Percentiles rank a stretch among this genome's conserved stretches.
These are phyloP conservation scores for Sordaria brevicollis DNA, from an alignment of 495 filamentous ascomycete species.

Conservation along the genomic window DNA sequence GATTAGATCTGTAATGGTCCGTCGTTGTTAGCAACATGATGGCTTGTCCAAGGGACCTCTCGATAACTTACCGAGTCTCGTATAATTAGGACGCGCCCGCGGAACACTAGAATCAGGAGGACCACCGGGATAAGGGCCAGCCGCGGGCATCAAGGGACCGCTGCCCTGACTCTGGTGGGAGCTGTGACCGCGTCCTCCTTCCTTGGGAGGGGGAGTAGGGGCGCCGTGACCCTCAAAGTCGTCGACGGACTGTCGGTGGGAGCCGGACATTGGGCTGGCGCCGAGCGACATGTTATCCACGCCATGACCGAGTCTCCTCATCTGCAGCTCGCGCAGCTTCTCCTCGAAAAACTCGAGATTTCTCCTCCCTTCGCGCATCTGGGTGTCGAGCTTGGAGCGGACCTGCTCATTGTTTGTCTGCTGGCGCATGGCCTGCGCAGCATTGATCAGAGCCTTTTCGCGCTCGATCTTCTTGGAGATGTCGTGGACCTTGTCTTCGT, in stretches of 20 bases:
- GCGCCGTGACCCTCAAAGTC: constrained; percentile 37
- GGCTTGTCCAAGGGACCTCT: neutral
- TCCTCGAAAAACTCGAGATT: constrained; percentile 94
- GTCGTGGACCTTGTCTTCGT: constrained; percentile 75
- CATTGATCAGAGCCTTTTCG: constrained; percentile 90
- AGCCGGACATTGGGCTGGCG: constrained; percentile 24
- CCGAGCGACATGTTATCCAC: constrained; percentile 52
- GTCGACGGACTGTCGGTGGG: constrained; percentile 22
- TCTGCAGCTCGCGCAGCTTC: constrained; percentile 76
- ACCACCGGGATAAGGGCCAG: constrained; percentile 68
- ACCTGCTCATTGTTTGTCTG: constrained; percentile 87
- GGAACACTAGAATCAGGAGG: constrained; percentile 58
- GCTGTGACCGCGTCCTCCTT: constrained; percentile 28
- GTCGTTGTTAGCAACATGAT: neutral
- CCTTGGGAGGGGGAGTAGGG: constrained; percentile 57
- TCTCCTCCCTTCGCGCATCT: constrained; percentile 85
- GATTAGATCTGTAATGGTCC: constrained; percentile 64
- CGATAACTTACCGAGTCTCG: constrained; percentile 72
- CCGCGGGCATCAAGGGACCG: constrained; percentile 70
- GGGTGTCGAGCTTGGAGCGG: constrained; percentile 75
- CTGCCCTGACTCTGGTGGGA: constrained; percentile 30
- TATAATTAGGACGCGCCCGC: constrained; percentile 77
- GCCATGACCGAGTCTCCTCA: constrained; percentile 58
- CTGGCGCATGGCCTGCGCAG: constrained; percentile 87
- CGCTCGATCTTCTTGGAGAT: constrained; percentile 96